Percentiles rank a stretch among this genome's conserved stretches.
These are phyloP conservation scores for Chaetomium sp. DNA, from an alignment of 2,329 filamentous ascomycete genomes.

Conservation along the genomic window DNA sequence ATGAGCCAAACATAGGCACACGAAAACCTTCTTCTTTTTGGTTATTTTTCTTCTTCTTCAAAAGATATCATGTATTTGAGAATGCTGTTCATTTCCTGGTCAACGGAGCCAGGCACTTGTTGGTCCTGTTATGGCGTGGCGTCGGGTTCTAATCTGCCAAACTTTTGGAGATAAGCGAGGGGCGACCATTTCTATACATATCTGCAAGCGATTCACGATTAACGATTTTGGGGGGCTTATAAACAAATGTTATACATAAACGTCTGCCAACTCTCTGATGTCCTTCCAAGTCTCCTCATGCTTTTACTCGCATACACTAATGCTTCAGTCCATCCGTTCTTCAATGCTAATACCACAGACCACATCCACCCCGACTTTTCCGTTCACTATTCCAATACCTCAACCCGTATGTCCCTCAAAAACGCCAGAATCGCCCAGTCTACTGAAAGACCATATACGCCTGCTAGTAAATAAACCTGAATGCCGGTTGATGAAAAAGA, in stretches of 20 bases:
- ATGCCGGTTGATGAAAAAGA: slow-evolving; percentile 9
- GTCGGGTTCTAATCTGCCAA: background rate
- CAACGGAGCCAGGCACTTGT: background rate
- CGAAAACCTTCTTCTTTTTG: too few species aligned
- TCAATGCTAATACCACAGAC: too few species aligned
- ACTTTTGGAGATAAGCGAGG: background rate
- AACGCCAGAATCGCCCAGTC: background rate
- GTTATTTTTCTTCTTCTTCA: too few species aligned
- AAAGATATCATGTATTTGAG: background rate
- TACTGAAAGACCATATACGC: background rate
- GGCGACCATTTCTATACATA: background rate
- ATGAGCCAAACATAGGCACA: too few species aligned
- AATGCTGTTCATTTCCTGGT: background rate
- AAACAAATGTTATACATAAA: background rate
- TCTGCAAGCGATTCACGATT: slow-evolving; percentile 8
- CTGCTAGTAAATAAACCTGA: background rate
- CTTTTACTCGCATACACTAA: too few species aligned
- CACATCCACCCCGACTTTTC: too few species aligned
- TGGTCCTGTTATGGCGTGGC: background rate
- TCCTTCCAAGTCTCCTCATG: too few species aligned
- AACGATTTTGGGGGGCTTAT: slow-evolving; percentile 6
- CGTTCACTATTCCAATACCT: too few species aligned
- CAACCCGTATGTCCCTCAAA: background rate
- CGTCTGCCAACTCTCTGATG: too few species aligned
- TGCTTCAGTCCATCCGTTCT: too few species aligned